Evolutionary conservation across 2,329 filamentous ascomycete genomes (phyloP), one percentile per base, ranked within the genome.

Genomic region (Calonectria honghensis): DNA sequence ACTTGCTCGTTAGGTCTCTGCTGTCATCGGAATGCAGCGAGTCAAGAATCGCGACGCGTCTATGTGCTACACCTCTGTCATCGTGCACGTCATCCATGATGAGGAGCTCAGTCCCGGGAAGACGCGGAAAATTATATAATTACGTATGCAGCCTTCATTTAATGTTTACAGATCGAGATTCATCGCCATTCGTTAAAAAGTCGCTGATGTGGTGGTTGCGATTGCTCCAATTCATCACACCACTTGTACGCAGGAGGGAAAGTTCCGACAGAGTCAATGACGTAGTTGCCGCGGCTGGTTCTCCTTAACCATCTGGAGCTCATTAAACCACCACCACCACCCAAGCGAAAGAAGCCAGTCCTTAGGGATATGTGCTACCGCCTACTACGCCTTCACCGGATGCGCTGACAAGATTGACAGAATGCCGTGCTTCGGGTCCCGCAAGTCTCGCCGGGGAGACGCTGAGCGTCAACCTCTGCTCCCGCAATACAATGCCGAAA

Each of bases 401-500:
- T 29, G 11, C 51, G 20, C 29, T 41, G 37, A 45, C 32, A 24
- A 54, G 24, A 50, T n/a, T 50, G 50, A n/a, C 32, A 77, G 63
- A 72, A 84, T 94, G 87, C 89, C 91, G 77, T 93, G 93, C 85
- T 93, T 94, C 79, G 91, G 92, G 59, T 87, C 88, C 76, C 86
- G 88, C 81, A 89, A 88, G 80, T 83, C 84, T 39, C 75, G 78
- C 64, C 74, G 78, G 74, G 86, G 87, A 79, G 89, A 87, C 69
- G 89, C 89, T 73, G 94, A 96, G 82, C 93, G 92, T 68, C 89
- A 96, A 81, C 96, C 96, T 76, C 89, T 98, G 72, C 92, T 98
- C 64, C 94, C 96, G 73, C 93, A 93, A 80, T 97, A 97, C 88
- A 89, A 92, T 80, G 94, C 97, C 84, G 95, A 97, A 81, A 98